Conservation (phyloP, 441 rosid genomes). For the Erysimum cheiri region DNA sequence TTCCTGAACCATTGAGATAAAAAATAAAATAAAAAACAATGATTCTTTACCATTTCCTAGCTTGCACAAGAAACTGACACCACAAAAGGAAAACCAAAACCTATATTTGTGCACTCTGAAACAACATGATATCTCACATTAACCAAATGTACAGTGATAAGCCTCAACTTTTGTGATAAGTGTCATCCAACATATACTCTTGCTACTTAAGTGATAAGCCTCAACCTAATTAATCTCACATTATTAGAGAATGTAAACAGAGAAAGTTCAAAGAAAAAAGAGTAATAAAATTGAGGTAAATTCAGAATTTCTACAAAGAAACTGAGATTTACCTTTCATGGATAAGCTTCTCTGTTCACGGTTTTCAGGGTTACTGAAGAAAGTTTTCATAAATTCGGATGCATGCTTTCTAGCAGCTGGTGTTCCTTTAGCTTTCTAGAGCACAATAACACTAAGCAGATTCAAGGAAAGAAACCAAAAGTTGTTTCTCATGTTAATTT, state of each 20-base stretch:
- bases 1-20: slow-evolving; percentile 52
- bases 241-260: neutral
- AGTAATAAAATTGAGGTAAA: neutral
- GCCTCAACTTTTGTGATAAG: neutral
- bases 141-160: neutral
- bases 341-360: slow-evolving; percentile 83
- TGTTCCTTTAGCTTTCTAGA: slow-evolving; percentile 88
- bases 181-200: neutral
- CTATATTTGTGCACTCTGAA: neutral
- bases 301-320: slow-evolving; percentile 5
- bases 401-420: slow-evolving; percentile 82
- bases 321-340: slow-evolving; percentile 72
- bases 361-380: slow-evolving; percentile 81
- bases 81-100: slow-evolving; percentile 1
- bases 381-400: slow-evolving; percentile 79
- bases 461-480: slow-evolving; percentile 4
- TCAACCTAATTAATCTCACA: slow-evolving; percentile 20
- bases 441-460: slow-evolving; percentile 19
- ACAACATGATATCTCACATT: slow-evolving; percentile 11
- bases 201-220: slow-evolving; percentile 6
- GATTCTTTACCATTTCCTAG: neutral
- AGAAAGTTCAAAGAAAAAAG: neutral
- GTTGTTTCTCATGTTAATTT: neutral
- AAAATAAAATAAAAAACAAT: neutral
- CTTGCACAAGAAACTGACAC: neutral